Evolutionary conservation across 1,139 yeast genomes (phyloP), one percentile per base, ranked within the genome.

Genomic region (Eremothecium coryli): DNA sequence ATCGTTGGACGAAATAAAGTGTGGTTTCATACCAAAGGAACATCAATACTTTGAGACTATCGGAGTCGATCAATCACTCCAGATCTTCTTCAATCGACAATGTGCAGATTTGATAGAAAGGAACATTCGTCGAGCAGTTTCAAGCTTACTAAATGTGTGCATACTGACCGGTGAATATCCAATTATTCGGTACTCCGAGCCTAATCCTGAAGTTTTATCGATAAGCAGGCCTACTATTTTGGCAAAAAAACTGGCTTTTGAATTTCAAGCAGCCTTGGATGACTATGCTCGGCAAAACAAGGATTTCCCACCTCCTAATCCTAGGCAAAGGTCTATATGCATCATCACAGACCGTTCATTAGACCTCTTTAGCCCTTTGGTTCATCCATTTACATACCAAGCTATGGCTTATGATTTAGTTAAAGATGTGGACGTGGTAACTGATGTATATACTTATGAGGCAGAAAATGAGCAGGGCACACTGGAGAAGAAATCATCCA

Each of bases 311-410:
- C 65, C 70, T 2, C 62, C 64, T 11, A 68, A 70, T 31, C 65
- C 68, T 32, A 65, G 79, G 44, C 84, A 82, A 11, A 68, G 95
- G 45, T 73, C 95, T 0, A 68, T 84, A 1, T 68, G 88, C 46
- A 58, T 90, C 33, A 73, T 90, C 21, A 65, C 82, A 4, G 98
- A 90, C 58, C 68, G 99, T 42, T 70, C 94, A 1, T 56, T 86
- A 54, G 98, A 93, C 56, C 65, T 82, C 38, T 73, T 73, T 50
- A 82, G 94, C 3, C 95, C 97, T 0, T 56, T 93, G 32, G 60
- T 88, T 36, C 98, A 90, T 57, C 95, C 86, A 54, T 85, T 88
- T 58, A 74, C 81, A n/a, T 93, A 86, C 57, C 95, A 90, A 58
- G 90, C 96, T 5, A 79, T 88, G 84, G 82, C 90, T 11, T 78